A percentile compares a stretch with the other conserved stretches of the same genome.
Conservation (phyloP, 345 rosid genomes). For the Eucalyptus melliodora region DNA sequence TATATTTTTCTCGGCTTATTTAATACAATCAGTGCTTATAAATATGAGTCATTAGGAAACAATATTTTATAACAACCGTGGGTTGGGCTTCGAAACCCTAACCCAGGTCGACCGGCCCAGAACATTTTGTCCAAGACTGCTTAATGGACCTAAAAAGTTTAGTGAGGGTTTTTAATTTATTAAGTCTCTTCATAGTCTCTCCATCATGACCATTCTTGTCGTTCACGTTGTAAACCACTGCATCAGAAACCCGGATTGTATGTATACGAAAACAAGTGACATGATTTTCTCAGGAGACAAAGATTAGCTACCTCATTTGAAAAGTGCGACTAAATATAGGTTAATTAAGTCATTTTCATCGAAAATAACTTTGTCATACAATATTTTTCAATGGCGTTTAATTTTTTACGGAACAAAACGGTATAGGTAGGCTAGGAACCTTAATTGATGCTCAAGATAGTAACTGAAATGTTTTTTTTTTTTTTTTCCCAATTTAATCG, state of each 20-base stretch:
- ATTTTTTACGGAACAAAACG: not conserved
- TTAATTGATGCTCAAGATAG: not conserved
- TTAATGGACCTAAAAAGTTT: not conserved
- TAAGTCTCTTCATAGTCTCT: not conserved
- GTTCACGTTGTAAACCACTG: not conserved
- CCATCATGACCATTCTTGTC: not conserved
- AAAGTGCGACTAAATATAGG: not conserved
- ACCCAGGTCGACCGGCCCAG: not conserved
- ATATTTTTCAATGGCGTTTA: not conserved
- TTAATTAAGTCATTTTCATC: not conserved
- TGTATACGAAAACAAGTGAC: not conserved
- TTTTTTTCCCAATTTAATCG: not conserved
- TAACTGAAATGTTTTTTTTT: not conserved
- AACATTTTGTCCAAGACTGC: not conserved
- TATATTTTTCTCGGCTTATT: not conserved
- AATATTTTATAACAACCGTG: not conserved
- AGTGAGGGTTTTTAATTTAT: rapidly evolving
- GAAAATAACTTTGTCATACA: not conserved
- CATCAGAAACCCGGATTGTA: rapidly evolving
- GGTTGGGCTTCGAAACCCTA: not conserved
- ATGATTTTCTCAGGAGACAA: not conserved
- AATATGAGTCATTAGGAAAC: not conserved
- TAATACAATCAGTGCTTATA: no score
- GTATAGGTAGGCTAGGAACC: not conserved
- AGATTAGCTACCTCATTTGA: not conserved